phyloP scores from a whole-genome alignment of 1,139 yeast species.

The Candida pseudoviswanathii region DNA sequence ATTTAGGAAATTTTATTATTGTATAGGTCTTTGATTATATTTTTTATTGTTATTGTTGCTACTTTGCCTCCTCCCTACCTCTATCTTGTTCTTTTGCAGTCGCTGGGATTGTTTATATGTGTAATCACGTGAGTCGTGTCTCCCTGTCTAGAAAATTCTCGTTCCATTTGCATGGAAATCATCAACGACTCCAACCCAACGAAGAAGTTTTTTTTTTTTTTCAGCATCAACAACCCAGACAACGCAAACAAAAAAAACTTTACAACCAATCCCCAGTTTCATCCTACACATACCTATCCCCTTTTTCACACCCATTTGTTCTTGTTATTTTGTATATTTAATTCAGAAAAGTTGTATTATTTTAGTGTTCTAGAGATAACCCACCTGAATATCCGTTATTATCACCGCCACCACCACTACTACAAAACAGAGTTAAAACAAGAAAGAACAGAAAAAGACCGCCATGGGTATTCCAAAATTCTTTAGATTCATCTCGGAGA shows the following conservation, averaged over 20 bases:
- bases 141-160: background rate
- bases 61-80: background rate
- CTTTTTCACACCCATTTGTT: background rate
- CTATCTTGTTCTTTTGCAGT: background rate
- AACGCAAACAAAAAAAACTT: background rate
- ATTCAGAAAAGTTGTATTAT: background rate
- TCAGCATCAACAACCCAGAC: conserved; percentile 2
- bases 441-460: background rate
- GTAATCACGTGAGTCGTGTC: background rate
- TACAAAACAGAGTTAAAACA: background rate
- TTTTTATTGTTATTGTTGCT: background rate
- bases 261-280: background rate
- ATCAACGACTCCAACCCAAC: background rate
- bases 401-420: background rate
- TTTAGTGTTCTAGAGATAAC: background rate
- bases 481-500: conserved; percentile 93
- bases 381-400: background rate
- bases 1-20: conserved; percentile 1
- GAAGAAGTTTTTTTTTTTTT: background rate
- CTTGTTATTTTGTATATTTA: background rate
- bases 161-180: background rate
- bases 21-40: background rate
- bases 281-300: background rate
- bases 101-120: background rate
- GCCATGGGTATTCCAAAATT: conserved; percentile 90